Evolutionary conservation across 129 eudicot species (phyloP).

Genomic region (Rutidosis leptorrhynchoides): DNA sequence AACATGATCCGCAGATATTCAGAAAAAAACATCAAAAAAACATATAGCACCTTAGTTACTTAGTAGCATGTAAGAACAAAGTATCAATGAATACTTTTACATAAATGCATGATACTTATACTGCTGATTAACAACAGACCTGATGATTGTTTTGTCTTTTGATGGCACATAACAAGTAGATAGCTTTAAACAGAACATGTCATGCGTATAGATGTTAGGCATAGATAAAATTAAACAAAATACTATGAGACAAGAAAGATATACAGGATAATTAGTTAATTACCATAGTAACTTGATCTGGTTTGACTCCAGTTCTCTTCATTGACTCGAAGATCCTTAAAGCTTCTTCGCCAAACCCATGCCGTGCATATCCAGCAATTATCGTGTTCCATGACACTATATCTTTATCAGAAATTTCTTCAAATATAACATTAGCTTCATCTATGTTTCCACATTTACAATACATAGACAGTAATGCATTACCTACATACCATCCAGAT

Average conservation of each 20-base stretch:
- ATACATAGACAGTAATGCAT: conserved; percentile 65
- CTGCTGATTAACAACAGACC: neutral
- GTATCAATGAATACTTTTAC: neutral
- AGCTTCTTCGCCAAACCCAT: conserved; percentile 68
- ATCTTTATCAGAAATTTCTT: conserved; percentile 50
- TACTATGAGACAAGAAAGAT: neutral
- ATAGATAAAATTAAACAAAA: neutral
- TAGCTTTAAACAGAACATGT: neutral
- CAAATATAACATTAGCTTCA: conserved; percentile 18
- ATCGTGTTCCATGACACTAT: conserved; percentile 24
- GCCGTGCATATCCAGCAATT: conserved; percentile 73
- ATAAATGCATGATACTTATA: neutral
- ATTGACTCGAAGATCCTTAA: conserved; percentile 50
- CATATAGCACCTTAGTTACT: no score
- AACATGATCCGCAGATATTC: no score
- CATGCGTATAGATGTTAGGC: neutral
- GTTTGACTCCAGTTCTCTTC: conserved; percentile 41
- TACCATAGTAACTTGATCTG: conserved; percentile 74
- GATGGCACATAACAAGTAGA: neutral
- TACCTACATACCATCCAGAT: conserved; percentile 25
- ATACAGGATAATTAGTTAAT: neutral
- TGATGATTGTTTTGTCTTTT: neutral
- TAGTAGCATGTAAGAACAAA: neutral
- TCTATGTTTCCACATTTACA: conserved; percentile 30
- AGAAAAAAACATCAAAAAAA: no score